Base-by-base conservation (phyloP, 176 grass and related monocot species). In the Secale cereale region DNA sequence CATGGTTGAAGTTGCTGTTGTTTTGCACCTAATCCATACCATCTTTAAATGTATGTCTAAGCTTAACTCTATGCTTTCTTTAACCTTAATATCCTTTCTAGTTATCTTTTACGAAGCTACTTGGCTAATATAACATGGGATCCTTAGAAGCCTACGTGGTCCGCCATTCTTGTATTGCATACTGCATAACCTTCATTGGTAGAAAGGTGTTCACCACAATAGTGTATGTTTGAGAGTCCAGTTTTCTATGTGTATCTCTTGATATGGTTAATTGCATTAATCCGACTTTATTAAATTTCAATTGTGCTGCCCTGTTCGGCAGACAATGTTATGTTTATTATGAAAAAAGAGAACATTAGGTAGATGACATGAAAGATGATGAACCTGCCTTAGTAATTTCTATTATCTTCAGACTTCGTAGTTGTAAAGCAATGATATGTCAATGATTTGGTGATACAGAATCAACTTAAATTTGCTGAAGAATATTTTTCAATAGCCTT, bases 1-100 rank as follows among this genome's bases (percentile, higher is more conserved):
- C 82, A 26, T 90, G 69, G 86, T 91, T 70, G 94, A 97, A 89
- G 94, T 94, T 92, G 88, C 81, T 41, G 88, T 86, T 41, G 82
- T 91, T 72, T 74, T 87, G 15, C 81, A 92, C 66, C 81, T 94
- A 64, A 79, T 94, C 29, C 25, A 79, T 40, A 86, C 15, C 25
- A 79, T 97, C 26, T 92, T 81, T 74, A 89, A 91, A 89, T 76
- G 94, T 97, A 91, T 22, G 37, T 81, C 20, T 56, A 23, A 72
- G n/a, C 29, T 78, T 22, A 70, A 41, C 5, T 4, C 8, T 75
- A 17, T 71, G 27, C 35, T 73, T 11, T 27, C 5, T 82, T 50
- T 28, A 41, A 13, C 48, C 8, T 54, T 59, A 43, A 11, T 62
- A 30, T 59, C 26, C 25, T 61, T 63, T 15, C 5, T 43, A 79